Conservation (phyloP, 306 rosid genomes). For the Cicer arietinum region DNA sequence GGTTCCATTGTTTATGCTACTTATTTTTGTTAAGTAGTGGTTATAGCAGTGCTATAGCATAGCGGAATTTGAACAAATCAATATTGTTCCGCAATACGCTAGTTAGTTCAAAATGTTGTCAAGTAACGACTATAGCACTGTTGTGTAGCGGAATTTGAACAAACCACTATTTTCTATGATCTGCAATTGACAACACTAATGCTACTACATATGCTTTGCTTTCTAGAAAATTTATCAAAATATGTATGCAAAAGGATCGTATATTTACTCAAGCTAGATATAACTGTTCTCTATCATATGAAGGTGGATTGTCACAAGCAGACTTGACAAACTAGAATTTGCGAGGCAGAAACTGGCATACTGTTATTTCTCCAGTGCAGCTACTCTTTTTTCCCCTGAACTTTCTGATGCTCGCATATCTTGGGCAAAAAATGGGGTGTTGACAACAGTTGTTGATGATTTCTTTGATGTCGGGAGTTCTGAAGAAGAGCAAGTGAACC, state of each 20-base stretch:
- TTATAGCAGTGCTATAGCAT: too few relatives aligned
- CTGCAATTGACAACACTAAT: too few relatives aligned
- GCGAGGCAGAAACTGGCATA: conserved; percentile 81
- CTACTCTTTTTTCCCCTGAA: conserved; percentile 67
- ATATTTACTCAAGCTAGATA: conserved; percentile 26
- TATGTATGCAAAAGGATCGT: not conserved
- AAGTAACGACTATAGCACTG: too few relatives aligned
- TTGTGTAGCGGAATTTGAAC: too few relatives aligned
- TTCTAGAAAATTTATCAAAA: not conserved
- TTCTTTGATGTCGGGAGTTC: conserved; percentile 82
- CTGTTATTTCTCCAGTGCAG: conserved; percentile 75
- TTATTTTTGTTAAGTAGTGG: too few relatives aligned
- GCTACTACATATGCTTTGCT: not conserved
- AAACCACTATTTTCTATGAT: too few relatives aligned
- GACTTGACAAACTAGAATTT: conserved; percentile 75
- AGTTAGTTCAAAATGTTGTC: too few relatives aligned
- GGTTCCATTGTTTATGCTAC: conserved; percentile 25
- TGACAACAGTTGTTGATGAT: conserved; percentile 84
- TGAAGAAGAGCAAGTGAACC: conserved; percentile 70
- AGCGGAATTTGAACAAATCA: too few relatives aligned
- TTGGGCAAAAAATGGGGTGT: conserved; percentile 80
- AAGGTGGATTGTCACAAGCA: conserved; percentile 76
- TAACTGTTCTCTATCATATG: conserved; percentile 26
- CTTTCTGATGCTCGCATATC: conserved; percentile 80
- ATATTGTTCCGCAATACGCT: too few relatives aligned